These are phyloP conservation scores for Persicaria tinctoria DNA, from an alignment of 148 eudicot species.

Conservation along the genomic window DNA sequence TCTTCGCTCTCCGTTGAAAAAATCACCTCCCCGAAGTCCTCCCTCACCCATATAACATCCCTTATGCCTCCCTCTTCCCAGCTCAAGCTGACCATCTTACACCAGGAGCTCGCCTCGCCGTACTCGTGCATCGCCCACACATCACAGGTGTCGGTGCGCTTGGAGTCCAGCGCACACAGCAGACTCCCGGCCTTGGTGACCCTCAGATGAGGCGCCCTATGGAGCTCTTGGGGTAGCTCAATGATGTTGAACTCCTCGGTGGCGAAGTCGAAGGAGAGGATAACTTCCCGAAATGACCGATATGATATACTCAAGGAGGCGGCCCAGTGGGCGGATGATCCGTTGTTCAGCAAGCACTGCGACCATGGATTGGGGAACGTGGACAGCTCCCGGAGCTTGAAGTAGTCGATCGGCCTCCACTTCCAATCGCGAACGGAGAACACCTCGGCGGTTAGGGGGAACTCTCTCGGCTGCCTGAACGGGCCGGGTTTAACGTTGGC, in stretches of 20 bases:
- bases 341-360: not conserved
- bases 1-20: not conserved
- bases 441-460: not conserved
- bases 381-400: not conserved
- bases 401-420: not conserved
- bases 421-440: not conserved
- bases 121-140: conserved; percentile 8
- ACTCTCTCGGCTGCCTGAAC: not conserved
- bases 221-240: not conserved
- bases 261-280: not conserved
- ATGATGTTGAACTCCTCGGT: not conserved
- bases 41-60: conserved; percentile 6
- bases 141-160: not conserved
- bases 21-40: not conserved
- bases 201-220: not conserved
- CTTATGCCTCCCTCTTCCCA: not conserved
- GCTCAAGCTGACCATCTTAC: not conserved
- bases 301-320: not conserved
- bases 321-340: not conserved
- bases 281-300: not conserved
- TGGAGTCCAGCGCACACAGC: not conserved
- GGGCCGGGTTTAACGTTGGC: not conserved
- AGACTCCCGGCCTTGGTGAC: not conserved
- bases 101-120: not conserved
- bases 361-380: not conserved